Percentiles rank a stretch among this genome's conserved stretches.
These are phyloP conservation scores for Setaria italica DNA, from an alignment of 202 grass and related monocot genomes.

Conservation along the genomic window DNA sequence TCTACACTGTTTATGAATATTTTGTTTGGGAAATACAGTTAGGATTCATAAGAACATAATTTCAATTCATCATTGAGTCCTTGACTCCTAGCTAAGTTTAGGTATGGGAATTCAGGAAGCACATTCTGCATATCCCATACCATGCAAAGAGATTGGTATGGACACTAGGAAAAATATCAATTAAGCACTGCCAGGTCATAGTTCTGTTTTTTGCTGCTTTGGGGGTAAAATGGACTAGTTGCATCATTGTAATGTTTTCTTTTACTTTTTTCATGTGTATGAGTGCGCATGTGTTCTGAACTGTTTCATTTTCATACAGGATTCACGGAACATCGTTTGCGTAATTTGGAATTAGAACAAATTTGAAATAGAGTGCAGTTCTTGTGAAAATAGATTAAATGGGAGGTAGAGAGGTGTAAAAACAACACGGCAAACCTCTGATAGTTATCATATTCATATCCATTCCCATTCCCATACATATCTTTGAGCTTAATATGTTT, in stretches of 20 bases:
- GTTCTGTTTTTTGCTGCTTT: not conserved
- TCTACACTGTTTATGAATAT: not conserved
- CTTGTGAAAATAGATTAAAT: not conserved
- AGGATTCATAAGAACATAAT: constrained; percentile 15
- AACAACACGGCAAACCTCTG: not conserved
- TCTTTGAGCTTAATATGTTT: constrained; percentile 15
- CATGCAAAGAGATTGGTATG: not conserved
- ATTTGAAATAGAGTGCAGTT: not conserved
- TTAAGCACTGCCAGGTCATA: not conserved
- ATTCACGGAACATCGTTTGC: not conserved
- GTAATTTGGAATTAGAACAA: not conserved
- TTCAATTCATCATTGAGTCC: not conserved
- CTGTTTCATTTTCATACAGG: not conserved
- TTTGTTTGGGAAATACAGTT: constrained; percentile 1
- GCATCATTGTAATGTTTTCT: not conserved
- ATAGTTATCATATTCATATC: not conserved
- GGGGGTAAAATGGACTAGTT: not conserved
- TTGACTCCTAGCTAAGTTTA: not conserved
- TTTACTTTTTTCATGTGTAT: not conserved
- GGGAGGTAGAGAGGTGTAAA: not conserved
- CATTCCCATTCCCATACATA: not conserved
- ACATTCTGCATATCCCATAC: not conserved
- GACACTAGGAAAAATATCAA: not conserved
- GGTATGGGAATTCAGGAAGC: not conserved
- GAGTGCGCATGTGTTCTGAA: not conserved